phyloP scores from a whole-genome alignment of 2,329 filamentous ascomycete genomes.

The Calonectria montana region DNA sequence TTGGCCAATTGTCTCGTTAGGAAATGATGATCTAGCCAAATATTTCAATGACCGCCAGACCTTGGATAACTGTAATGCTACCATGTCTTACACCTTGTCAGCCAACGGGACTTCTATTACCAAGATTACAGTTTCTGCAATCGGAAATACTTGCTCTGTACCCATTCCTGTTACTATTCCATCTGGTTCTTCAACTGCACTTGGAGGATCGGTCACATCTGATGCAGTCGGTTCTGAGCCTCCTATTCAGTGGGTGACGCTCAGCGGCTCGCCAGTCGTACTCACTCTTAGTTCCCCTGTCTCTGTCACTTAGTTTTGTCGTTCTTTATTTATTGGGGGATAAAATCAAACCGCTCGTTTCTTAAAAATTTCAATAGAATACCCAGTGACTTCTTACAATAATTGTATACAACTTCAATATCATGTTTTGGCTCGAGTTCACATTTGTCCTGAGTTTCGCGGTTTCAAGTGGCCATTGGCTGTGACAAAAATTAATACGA shows the following conservation, averaged over 20 bases:
- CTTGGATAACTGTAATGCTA: conserved; percentile 21
- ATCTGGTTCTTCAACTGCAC: background rate
- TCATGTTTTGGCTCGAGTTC: background rate
- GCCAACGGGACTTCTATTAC: conserved; percentile 10
- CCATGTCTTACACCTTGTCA: conserved; percentile 22
- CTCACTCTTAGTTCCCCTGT: conserved; percentile 1
- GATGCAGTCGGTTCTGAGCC: conserved; percentile 5
- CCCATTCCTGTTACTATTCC: conserved; percentile 24
- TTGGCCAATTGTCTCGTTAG: conserved; percentile 28
- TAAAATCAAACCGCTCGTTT: background rate
- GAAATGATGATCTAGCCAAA: conserved; percentile 28
- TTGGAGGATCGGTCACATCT: background rate
- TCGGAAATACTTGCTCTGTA: conserved; percentile 18
- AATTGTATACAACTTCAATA: background rate
- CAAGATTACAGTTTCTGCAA: conserved; percentile 16
- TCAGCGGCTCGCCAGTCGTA: background rate
- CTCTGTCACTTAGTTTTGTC: background rate
- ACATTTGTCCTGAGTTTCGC: background rate
- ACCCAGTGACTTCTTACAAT: no score
- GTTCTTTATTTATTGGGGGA: background rate
- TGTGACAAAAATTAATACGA: background rate
- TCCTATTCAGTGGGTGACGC: conserved; percentile 7
- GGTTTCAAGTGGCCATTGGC: no score
- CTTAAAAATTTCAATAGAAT: background rate
- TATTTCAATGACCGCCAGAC: conserved; percentile 30